Conservation (phyloP, 176 grass and related monocot genomes). For the Rhynchospora tenuis region DNA sequence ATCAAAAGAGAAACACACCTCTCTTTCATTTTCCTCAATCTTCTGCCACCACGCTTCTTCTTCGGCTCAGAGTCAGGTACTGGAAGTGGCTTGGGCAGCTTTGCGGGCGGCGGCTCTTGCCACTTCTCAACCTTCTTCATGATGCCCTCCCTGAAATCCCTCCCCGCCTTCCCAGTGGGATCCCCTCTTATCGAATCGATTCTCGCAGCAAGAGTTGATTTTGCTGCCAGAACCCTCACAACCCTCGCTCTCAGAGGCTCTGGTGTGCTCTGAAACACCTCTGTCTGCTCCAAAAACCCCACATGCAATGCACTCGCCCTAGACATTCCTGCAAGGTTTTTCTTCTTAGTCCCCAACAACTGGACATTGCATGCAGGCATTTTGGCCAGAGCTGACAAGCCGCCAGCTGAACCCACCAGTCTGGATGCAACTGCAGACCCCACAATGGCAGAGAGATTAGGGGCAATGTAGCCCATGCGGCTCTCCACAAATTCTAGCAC, state of each 20-base stretch:
- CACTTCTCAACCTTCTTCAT: slow-evolving; percentile 88
- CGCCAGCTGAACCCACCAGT: slow-evolving; percentile 80
- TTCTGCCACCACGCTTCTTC: slow-evolving; percentile 68
- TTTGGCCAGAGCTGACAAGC: slow-evolving; percentile 68
- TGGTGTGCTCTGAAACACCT: slow-evolving; percentile 84
- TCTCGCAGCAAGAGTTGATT: slow-evolving; percentile 71
- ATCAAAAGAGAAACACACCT: slow-evolving; percentile 30
- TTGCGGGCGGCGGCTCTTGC: slow-evolving; percentile 87
- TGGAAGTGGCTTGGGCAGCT: slow-evolving; percentile 79
- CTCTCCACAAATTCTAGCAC: slow-evolving; percentile 90
- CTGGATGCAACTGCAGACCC: slow-evolving; percentile 78
- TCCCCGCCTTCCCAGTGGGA: slow-evolving; percentile 75
- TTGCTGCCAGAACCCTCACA: slow-evolving; percentile 62
- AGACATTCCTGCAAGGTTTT: slow-evolving; percentile 86
- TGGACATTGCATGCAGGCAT: slow-evolving; percentile 98
- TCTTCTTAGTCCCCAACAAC: slow-evolving; percentile 67
- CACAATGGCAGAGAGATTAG: slow-evolving; percentile 82
- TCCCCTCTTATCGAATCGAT: slow-evolving; percentile 82
- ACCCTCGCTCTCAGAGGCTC: slow-evolving; percentile 55
- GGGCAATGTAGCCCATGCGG: slow-evolving; percentile 78
- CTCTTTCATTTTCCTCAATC: slow-evolving; percentile 89
- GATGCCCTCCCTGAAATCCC: slow-evolving; percentile 68
- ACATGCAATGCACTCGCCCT: slow-evolving; percentile 63
- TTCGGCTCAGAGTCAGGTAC: slow-evolving; percentile 81
- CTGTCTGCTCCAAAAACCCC: slow-evolving; percentile 84